These are phyloP conservation scores for Ogataea paraovalis DNA, from an alignment of 805 yeast species.

Conservation along the genomic window DNA sequence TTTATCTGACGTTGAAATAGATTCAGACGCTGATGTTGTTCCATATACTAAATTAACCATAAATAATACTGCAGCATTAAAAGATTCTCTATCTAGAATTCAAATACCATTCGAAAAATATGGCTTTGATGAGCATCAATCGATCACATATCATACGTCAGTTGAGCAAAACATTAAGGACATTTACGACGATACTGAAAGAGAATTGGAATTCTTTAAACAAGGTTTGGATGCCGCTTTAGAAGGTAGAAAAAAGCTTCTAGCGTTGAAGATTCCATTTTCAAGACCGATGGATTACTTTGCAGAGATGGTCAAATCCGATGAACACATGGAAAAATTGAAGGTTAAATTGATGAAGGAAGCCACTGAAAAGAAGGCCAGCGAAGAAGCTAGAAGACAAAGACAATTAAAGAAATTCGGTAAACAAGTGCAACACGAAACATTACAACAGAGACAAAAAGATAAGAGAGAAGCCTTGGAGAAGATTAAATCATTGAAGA, in stretches of 20 bases:
- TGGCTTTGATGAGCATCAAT: conserved; percentile 81
- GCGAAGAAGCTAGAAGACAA: conserved; percentile 91
- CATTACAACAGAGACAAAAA: conserved; percentile 88
- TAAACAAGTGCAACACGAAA: conserved; percentile 92
- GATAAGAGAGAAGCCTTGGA: conserved; percentile 89
- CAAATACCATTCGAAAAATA: conserved; percentile 61
- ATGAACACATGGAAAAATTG: conserved; percentile 95
- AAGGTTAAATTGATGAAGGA: conserved; percentile 77
- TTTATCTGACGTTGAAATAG: conserved; percentile 85
- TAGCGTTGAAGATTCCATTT: conserved; percentile 77
- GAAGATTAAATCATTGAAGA: conserved; percentile 84
- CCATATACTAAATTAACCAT: conserved; percentile 88
- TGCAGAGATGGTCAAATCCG: conserved; percentile 98
- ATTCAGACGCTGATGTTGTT: conserved; percentile 90
- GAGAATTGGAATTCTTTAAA: conserved; percentile 92
- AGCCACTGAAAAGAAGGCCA: conserved; percentile 75
- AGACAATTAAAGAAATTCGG: conserved; percentile 95
- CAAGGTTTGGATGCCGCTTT: conserved; percentile 86
- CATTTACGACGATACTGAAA: conserved; percentile 90
- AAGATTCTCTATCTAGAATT: conserved; percentile 63
- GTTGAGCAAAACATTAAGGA: conserved; percentile 72
- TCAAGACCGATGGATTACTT: conserved; percentile 92
- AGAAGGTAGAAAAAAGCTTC: conserved; percentile 61
- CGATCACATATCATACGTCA: conserved; percentile 55
- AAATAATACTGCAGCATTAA: conserved; percentile 81